Percentiles rank a stretch among this genome's conserved stretches.
These are phyloP conservation scores for Fusarium keratoplasticum DNA, from an alignment of 2,329 filamentous ascomycete species.

Conservation along the genomic window DNA sequence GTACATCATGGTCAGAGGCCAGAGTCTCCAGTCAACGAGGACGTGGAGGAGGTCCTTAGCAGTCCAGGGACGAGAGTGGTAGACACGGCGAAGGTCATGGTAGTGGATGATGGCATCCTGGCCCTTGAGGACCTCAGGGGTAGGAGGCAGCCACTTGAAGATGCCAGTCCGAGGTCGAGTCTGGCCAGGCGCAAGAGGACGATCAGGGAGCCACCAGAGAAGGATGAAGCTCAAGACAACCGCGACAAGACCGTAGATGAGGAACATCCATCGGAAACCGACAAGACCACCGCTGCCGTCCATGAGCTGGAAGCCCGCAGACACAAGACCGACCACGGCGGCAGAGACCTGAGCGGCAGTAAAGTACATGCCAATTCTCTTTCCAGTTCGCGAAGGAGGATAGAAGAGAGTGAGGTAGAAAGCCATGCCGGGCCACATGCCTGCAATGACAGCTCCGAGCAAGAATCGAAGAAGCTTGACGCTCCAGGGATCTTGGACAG, in stretches of 20 bases:
- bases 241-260: conserved; percentile 83
- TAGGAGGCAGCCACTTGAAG: conserved; percentile 74
- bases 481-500: conserved; percentile 85
- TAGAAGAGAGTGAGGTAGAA: conserved; percentile 95
- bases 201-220: conserved; percentile 92
- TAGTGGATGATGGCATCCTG: conserved; percentile 87
- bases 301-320: conserved; percentile 92
- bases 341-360: conserved; percentile 90
- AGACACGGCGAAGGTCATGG: conserved; percentile 82
- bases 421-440: conserved; percentile 96
- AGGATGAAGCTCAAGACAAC: conserved; percentile 77
- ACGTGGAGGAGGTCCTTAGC: conserved; percentile 76
- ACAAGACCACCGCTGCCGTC: conserved; percentile 80
- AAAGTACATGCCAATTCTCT: conserved; percentile 90
- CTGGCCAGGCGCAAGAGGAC: conserved; percentile 80
- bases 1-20: conserved; percentile 90
- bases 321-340: conserved; percentile 88
- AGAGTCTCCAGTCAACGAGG: conserved; percentile 86
- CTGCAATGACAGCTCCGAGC: conserved; percentile 87
- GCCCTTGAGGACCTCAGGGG: conserved; percentile 77
- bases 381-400: conserved; percentile 85
- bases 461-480: conserved; percentile 89
- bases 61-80: conserved; percentile 80
- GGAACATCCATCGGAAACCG: conserved; percentile 93
- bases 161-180: conserved; percentile 61